Evolutionary conservation across 306 rosid species (phyloP), one percentile per base, ranked within the genome.

Genomic region (Prunus dulcis): DNA sequence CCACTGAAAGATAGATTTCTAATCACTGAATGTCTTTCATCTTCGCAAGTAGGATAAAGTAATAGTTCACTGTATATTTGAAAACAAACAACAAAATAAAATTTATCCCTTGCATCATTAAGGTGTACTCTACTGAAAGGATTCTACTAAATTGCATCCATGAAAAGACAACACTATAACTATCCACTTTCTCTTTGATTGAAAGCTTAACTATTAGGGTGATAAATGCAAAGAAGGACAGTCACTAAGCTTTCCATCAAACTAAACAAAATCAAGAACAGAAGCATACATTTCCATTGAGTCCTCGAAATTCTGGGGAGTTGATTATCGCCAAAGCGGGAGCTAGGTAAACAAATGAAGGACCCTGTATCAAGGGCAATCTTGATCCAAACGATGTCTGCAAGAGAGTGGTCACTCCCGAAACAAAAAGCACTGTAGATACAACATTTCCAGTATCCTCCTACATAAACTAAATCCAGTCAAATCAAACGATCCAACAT

Each of bases 351-450:
- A 96, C 97, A 72, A 92, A 92, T 13, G 99, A 96, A 6, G 99
- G 97, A 62, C 99, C 99, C 72, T 96, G 98, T 77, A 91, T 89
- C 91, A 96, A 83, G 23, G 99, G 97, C 79, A 96, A 88, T 83
- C 99, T 91, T 27, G 99, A 89, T 74, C 99, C 99, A 14, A 96
- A 86, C 55, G 83, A 86, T 43, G 88, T 89, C 71, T 96, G 99
- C 96, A 96, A 73, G 11, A 92, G 89, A 6, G 99, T 92, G 30
- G 99, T 91, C 79, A 92, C 81, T 71, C 99, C 98, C 6, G 97
- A 88, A 57, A 89, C 86, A 66, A 96, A 89, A 62, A 96, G 93
- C 87, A 91, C 99, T 0, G 98, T 96, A 15, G 98, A 92, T 80
- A 91, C 93, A 86, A 96, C 98, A 81, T 55, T 80, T 67, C 97